Percentiles rank a stretch among this genome's conserved stretches.
Conservation (phyloP, 352 stramenopile genomes). For the Pythium guiyangense region DNA sequence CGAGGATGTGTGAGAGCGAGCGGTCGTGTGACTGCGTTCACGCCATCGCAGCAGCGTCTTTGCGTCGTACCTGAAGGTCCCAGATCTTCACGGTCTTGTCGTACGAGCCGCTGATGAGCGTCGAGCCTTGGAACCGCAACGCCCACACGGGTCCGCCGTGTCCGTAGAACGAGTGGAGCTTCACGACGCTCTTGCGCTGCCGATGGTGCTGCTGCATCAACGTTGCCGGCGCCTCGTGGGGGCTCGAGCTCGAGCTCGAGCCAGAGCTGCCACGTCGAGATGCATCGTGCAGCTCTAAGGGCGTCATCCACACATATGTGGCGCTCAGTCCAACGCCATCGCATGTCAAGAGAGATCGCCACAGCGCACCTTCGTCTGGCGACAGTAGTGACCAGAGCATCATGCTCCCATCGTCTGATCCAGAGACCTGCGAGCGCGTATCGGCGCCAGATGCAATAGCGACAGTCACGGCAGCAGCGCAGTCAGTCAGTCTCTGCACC, state of each 20-base stretch:
- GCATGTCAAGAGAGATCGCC: background rate
- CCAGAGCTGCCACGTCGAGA: background rate
- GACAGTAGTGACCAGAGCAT: slow-evolving; percentile 26
- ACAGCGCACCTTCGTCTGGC: slow-evolving; percentile 11
- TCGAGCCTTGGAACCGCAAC: slow-evolving; percentile 16
- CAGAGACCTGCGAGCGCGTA: slow-evolving; percentile 14
- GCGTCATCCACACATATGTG: background rate
- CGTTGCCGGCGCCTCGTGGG: background rate
- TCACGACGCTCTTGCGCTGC: slow-evolving; percentile 19
- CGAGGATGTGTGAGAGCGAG: background rate
- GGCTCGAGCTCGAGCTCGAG: background rate
- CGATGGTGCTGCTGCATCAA: slow-evolving; percentile 28
- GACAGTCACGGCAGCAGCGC: background rate
- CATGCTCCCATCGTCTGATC: slow-evolving; percentile 27
- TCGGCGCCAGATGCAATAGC: background rate
- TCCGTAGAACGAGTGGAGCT: slow-evolving; percentile 27
- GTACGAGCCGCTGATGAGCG: slow-evolving; percentile 25
- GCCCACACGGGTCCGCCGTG: slow-evolving; percentile 26
- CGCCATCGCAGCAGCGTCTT: background rate
- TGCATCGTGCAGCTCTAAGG: background rate
- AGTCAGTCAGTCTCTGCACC: background rate
- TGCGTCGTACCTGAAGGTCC: slow-evolving; percentile 18
- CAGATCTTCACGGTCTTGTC: slow-evolving; percentile 34
- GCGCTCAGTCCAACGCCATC: background rate
- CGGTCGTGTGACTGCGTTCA: background rate